phyloP scores from a whole-genome alignment of 2,329 filamentous ascomycete genomes.

The Colletotrichum ledebouriae region DNA sequence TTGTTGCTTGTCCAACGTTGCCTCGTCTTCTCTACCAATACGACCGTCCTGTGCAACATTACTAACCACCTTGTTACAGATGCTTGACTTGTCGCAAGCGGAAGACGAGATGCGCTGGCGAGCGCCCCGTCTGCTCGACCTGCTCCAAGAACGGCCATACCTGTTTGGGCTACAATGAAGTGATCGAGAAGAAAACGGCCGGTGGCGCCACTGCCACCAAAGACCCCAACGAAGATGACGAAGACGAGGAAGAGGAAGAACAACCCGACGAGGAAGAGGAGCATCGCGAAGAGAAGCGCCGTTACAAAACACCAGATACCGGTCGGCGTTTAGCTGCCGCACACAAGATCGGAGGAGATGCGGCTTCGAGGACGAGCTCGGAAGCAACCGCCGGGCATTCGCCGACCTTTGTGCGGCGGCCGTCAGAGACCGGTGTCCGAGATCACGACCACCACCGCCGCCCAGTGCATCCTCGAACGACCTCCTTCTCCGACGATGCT shows the following conservation, averaged over 20 bases:
- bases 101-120: constrained; percentile 81
- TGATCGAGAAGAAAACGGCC: constrained; percentile 58
- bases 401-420: constrained; percentile 35
- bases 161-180: constrained; percentile 76
- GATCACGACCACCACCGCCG: constrained; percentile 43
- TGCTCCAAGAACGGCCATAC: constrained; percentile 78
- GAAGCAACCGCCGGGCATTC: constrained; percentile 22
- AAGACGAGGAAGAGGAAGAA: constrained; percentile 49
- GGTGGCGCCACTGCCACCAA: constrained; percentile 33
- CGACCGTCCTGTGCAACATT: constrained; percentile 17
- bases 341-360: not conserved
- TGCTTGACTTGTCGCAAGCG: constrained; percentile 81
- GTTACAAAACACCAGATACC: constrained; percentile 46
- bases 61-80: constrained; percentile 52
- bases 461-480: constrained; percentile 49
- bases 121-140: constrained; percentile 79
- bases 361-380: constrained; percentile 10
- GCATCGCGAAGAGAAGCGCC: constrained; percentile 51
- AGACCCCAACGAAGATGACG: constrained; percentile 45
- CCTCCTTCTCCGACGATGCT: constrained; percentile 57
- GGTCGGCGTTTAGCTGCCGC: constrained; percentile 2
- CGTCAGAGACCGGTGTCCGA: constrained; percentile 25
- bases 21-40: not conserved
- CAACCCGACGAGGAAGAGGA: constrained; percentile 56
- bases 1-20: not conserved